Percentiles rank a stretch among this genome's conserved stretches.
Evolutionary conservation across 345 rosid species (phyloP).

Genomic region (Boechera divaricarpa): DNA sequence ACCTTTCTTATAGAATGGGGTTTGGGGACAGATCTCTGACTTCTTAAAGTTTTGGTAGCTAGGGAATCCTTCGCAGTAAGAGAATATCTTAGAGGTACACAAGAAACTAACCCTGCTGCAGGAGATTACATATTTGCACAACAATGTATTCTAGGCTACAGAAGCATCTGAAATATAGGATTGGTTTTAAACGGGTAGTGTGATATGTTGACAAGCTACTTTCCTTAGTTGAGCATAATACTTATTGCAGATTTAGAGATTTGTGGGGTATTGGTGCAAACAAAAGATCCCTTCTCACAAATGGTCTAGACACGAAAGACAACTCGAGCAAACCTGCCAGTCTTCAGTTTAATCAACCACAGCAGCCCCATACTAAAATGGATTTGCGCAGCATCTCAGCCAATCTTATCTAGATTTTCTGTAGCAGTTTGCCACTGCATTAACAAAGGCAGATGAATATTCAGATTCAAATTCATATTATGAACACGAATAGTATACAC

Average conservation of each 20-base stretch:
- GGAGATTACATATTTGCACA: conserved; percentile 56
- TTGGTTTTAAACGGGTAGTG: conserved; percentile 21
- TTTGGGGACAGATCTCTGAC: conserved; percentile 18
- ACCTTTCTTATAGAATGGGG: conserved; percentile 8
- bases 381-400: conserved; percentile 24
- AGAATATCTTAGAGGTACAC: conserved; percentile 66
- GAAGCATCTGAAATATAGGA: conserved; percentile 7
- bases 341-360: conserved; percentile 77
- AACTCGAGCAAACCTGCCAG: conserved; percentile 60
- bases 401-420: conserved; percentile 34
- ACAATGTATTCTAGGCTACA: neutral
- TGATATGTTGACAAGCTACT: conserved; percentile 26
- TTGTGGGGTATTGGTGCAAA: conserved; percentile 51
- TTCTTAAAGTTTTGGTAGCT: conserved; percentile 45
- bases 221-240: conserved; percentile 21
- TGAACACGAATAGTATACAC: conserved; percentile 11
- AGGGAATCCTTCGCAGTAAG: conserved; percentile 66
- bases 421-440: conserved; percentile 67
- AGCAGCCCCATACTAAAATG: conserved; percentile 42
- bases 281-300: conserved; percentile 48
- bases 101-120: conserved; percentile 67
- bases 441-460: conserved; percentile 44
- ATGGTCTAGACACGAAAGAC: conserved; percentile 55
- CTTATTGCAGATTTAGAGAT: conserved; percentile 53
- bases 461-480: conserved; percentile 35